Evolutionary conservation across 768 basidiomycete species (phyloP), one percentile per base, ranked within the genome.

Genomic region (Boletus speciosus): DNA sequence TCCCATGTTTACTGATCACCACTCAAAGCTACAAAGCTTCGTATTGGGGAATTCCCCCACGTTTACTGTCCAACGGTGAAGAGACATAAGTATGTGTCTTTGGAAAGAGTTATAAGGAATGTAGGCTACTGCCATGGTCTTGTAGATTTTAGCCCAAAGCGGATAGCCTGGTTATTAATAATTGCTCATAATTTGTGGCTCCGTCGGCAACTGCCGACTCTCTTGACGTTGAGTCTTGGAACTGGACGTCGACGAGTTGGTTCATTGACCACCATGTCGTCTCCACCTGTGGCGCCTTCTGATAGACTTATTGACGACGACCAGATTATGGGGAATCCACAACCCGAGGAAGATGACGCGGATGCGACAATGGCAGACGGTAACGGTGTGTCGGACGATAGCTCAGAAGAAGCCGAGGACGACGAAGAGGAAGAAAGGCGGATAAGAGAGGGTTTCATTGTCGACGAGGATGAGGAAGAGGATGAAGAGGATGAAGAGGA

Each of bases 391-490:
- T 81, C 84, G 19, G 88, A 89, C 66, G 90, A 93, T 71, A 93
- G 90, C 68, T 93, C 90, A 42, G 91, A 92, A 63, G 90, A 93
- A 65, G 87, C 82, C 35, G 91, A 95, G 36, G 93, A 96, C 45
- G 93, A 96, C 65, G 89, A 85, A 62, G 95, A 96, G 57, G 93
- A 93, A 73, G 88, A 77, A 62, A 80, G 82, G 53, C 78, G 82
- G 52, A 83, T 97, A 52, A 76, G 84, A 47, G 90, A 94, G 47
- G 94, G 91, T 0, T 97, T 98, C 67, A 97, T 98, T 62, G 93
- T 94, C 8, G 90, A 90, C 9, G 92, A 95, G 55, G 93, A 90
- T 0, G 88, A 93, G n/a, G 91, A 93, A 7, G 91, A 93, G 0
- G 90, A 88, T 4, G 88, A 83, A 0, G 84, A 83, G 2, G 82